Evolutionary conservation across 805 yeast species (phyloP), one percentile per base, ranked within the genome.

Genomic region (Wickerhamomyces ciferrii): DNA sequence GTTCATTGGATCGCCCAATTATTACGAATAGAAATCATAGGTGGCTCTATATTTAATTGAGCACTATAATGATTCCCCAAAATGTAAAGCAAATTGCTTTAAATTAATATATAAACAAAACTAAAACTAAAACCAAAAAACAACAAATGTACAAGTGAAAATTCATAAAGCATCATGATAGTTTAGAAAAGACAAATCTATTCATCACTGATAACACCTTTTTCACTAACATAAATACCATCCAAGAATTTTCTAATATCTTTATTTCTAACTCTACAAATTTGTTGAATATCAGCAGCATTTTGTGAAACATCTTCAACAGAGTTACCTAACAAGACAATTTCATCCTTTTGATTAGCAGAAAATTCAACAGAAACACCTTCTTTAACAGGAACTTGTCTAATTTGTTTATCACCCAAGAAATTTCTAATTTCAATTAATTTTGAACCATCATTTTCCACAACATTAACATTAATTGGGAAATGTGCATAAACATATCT

Each of bases 211-310:
- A 92, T 79, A 72, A 78, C 78, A 68, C 96, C 96, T 78, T 86
- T 87, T 79, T 87, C 95, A 61, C 97, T 90, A 66, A 92, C 98
- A 76, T 92, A 92, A 79, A 92, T 91, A 90, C 99, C 99, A 76
- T 95, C 99, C 83, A 94, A 87, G 84, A 92, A 92, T 84, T 94
- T 92, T 80, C 99, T 88, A 91, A 94, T 92, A 92, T 92, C 99
- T 92, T 94, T 94, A 94, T 92, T 92, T 83, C 96, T 87, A 71
- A 90, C 98, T 75, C 95, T 84, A 82, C 97, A 90, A 75, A 82
- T 82, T 80, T 92, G 98, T 78, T 92, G 97, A 66, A 94, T 81
- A 71, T 90, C 97, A 67, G 98, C 99, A 75, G 96, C 94, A 70
- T 90, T 86, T 79, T 92, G 98, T 58, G 98, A 94, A 62, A 92